Percentiles rank a stretch among this genome's conserved stretches.
Evolutionary conservation across 2,329 filamentous ascomycete species (phyloP).

Genomic region (Ambrosiella cleistominuta): DNA sequence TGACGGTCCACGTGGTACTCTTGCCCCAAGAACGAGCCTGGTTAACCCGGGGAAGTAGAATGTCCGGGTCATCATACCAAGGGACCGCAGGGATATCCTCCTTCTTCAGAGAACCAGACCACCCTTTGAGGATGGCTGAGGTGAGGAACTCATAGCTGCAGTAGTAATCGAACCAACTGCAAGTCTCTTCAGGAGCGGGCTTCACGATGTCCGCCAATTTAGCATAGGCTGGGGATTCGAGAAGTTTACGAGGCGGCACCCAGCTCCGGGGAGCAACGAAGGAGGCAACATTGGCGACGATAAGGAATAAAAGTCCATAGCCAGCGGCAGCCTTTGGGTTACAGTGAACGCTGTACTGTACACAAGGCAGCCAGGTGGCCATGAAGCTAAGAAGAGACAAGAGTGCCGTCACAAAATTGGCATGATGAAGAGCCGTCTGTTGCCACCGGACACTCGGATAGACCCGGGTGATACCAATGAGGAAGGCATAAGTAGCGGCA

Average conservation of each 20-base stretch:
- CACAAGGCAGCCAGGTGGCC: constrained; percentile 27
- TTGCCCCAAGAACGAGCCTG: constrained; percentile 26
- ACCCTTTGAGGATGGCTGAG: constrained; percentile 30
- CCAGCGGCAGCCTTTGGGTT: constrained; percentile 13
- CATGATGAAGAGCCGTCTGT: constrained; percentile 25
- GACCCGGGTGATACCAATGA: constrained; percentile 27
- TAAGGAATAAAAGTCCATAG: constrained; percentile 16
- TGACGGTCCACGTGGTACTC: constrained; percentile 28
- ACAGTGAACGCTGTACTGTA: constrained; percentile 21
- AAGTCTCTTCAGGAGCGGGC: constrained; percentile 33
- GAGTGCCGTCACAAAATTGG: constrained; percentile 28
- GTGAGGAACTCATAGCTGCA: constrained; percentile 34
- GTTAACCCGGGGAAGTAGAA: constrained; percentile 28
- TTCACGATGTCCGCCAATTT: constrained; percentile 13
- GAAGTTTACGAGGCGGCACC: constrained; percentile 23
- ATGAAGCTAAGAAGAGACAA: constrained; percentile 22
- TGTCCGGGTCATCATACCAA: constrained; percentile 37
- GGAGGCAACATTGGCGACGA: constrained; percentile 24
- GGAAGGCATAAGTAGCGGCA: constrained; percentile 24
- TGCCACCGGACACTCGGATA: constrained; percentile 22
- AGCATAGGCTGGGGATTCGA: constrained; percentile 8
- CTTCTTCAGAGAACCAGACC: constrained; percentile 27
- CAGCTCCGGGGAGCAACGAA: constrained; percentile 32
- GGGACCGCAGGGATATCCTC: constrained; percentile 31
- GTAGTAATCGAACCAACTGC: constrained; percentile 35